Percentiles rank a stretch among this genome's conserved stretches.
phyloP scores from a whole-genome alignment of 176 grass and related monocot genomes.

The Zea luxurians region DNA sequence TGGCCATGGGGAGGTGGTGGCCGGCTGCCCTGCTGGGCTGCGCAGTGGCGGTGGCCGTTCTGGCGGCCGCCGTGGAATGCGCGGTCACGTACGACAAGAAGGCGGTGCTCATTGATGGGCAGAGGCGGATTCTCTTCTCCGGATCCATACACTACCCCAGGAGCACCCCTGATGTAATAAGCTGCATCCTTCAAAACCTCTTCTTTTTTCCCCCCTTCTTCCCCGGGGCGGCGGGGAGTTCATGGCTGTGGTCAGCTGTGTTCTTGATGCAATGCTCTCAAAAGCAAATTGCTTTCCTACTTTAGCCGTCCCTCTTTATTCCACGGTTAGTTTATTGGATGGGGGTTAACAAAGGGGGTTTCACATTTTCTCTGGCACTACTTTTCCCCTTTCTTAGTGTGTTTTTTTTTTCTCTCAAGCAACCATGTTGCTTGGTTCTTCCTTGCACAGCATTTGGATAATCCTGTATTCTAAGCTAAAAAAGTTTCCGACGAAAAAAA shows the following conservation, averaged over 20 bases:
- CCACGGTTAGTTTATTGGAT: neutral
- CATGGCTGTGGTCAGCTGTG: neutral
- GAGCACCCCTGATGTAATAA: conserved; percentile 80
- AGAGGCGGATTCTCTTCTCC: conserved; percentile 92
- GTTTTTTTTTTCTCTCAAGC: neutral
- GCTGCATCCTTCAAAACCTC: conserved; percentile 35
- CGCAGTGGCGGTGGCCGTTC: conserved; percentile 24
- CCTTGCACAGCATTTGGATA: neutral
- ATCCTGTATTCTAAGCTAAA: neutral
- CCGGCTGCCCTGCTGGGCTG: conserved; percentile 47
- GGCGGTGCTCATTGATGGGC: conserved; percentile 74
- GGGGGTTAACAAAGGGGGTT: neutral
- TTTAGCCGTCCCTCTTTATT: neutral
- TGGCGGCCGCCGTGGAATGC: conserved; percentile 44
- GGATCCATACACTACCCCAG: conserved; percentile 99
- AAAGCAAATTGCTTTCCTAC: conserved; percentile 20
- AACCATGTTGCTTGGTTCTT: neutral
- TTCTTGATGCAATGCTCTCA: conserved; percentile 24
- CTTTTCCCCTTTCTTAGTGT: neutral
- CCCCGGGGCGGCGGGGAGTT: neutral
- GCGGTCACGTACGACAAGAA: conserved; percentile 89
- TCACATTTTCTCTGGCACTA: conserved; percentile 29
- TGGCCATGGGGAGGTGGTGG: conserved; percentile 32
- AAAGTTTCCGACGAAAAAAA: neutral
- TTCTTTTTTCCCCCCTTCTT: neutral